These are phyloP conservation scores for Abrus pulchellus DNA, from an alignment of 306 rosid species.

Conservation along the genomic window DNA sequence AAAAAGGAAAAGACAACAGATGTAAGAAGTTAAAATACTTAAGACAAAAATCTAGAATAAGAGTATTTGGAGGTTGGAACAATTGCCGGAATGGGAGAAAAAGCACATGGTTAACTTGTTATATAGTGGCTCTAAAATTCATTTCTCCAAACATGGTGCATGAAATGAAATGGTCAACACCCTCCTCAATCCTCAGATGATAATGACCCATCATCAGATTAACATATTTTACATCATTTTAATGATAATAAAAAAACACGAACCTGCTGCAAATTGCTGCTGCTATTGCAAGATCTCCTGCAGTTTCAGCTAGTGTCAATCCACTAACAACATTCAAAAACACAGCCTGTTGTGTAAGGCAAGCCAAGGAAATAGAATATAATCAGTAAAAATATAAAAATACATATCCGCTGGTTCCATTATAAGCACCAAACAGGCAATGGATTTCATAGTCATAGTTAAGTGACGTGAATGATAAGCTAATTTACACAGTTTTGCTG, in stretches of 20 bases:
- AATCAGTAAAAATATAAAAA: slow-evolving; percentile 27
- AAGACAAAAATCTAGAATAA: slow-evolving; percentile 9
- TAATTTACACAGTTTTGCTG: neutral
- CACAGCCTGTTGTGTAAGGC: slow-evolving; percentile 62
- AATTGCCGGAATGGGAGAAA: neutral
- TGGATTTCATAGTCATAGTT: neutral
- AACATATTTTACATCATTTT: slow-evolving; percentile 3
- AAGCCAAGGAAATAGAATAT: slow-evolving; percentile 16
- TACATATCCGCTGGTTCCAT: neutral
- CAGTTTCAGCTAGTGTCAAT: slow-evolving; percentile 75
- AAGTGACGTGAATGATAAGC: neutral
- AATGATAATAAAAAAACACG: neutral
- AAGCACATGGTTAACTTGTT: neutral
- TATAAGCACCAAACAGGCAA: neutral
- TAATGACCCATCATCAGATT: neutral
- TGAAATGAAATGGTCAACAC: neutral
- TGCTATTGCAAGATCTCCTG: slow-evolving; percentile 97
- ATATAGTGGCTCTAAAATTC: slow-evolving; percentile 7
- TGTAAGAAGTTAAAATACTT: neutral
- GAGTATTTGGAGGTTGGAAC: neutral
- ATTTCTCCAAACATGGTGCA: neutral
- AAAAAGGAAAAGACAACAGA: slow-evolving; percentile 5
- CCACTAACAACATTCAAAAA: slow-evolving; percentile 92
- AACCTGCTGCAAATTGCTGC: slow-evolving; percentile 99
- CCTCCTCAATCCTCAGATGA: slow-evolving; percentile 10